These are phyloP conservation scores for Pseudogymnoascus verrucosus DNA, from an alignment of 2,329 filamentous ascomycete species.

Conservation along the genomic window DNA sequence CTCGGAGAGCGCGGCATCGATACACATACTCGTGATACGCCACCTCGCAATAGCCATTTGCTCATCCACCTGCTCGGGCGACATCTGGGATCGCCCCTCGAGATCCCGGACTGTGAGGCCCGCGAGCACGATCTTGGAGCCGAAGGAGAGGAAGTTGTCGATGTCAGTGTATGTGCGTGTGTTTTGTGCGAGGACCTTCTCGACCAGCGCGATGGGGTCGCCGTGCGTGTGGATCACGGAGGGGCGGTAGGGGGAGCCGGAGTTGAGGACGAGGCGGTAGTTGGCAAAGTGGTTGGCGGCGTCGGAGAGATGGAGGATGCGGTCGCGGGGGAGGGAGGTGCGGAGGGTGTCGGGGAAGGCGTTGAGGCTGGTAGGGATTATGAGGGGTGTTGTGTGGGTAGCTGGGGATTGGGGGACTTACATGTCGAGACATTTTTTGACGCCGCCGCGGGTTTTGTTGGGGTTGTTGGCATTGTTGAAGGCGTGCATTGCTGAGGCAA, in stretches of 20 bases:
- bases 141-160: constrained; percentile 64
- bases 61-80: constrained; percentile 24
- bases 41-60: constrained; percentile 42
- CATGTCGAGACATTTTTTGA: constrained; percentile 73
- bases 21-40: constrained; percentile 70
- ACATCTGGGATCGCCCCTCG: constrained; percentile 11
- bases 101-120: constrained; percentile 34
- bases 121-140: constrained; percentile 55
- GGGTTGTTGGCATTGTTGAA: constrained; percentile 81
- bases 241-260: constrained; percentile 72
- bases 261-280: constrained; percentile 70
- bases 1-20: constrained; percentile 66
- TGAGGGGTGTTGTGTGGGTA: background rate
- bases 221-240: constrained; percentile 68
- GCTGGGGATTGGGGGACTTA: constrained; percentile 32
- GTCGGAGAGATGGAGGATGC: constrained; percentile 56
- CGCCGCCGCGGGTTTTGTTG: constrained; percentile 64
- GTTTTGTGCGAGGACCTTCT: constrained; percentile 70
- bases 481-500: constrained; percentile 56
- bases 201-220: constrained; percentile 66
- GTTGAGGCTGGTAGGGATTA: constrained; percentile 41
- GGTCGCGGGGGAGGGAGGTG: constrained; percentile 42
- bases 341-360: constrained; percentile 54
- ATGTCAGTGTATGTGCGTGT: constrained; percentile 64
- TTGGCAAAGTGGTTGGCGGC: constrained; percentile 69